phyloP scores from a whole-genome alignment of 345 rosid genomes.

The Aethionema arabicum region DNA sequence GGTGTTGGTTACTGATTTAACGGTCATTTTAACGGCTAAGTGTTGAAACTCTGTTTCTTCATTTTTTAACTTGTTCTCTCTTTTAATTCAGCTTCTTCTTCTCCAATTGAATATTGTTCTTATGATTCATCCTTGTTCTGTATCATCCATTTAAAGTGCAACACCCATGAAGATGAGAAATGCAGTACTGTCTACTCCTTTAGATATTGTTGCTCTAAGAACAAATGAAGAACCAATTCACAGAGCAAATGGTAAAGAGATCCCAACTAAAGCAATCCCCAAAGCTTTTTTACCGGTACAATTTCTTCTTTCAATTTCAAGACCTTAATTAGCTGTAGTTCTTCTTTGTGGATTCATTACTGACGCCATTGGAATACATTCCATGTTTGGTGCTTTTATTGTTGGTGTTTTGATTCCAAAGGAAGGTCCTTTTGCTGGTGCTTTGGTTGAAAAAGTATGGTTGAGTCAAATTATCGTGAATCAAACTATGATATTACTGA shows the following conservation, averaged over 20 bases:
- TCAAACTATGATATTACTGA: too few species aligned
- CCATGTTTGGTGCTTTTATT: conserved; percentile 81
- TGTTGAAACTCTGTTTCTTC: too few species aligned
- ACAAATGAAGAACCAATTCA: conserved; percentile 63
- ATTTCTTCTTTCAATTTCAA: too few species aligned
- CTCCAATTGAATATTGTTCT: too few species aligned
- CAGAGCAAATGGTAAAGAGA: conserved; percentile 58
- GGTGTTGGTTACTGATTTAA: too few species aligned
- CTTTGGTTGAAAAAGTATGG: conserved; percentile 68
- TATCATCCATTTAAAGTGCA: too few species aligned
- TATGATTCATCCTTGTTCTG: too few species aligned
- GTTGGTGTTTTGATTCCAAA: conserved; percentile 70
- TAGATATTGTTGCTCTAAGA: conserved; percentile 47
- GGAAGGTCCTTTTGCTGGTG: conserved; percentile 67
- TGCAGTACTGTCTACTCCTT: conserved; percentile 47
- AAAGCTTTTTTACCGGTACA: conserved; percentile 64
- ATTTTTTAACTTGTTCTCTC: too few species aligned
- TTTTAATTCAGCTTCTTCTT: too few species aligned
- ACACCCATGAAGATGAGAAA: conserved; percentile 86
- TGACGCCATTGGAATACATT: conserved; percentile 71
- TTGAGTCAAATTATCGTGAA: too few species aligned
- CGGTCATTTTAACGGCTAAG: too few species aligned
- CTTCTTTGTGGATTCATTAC: conserved; percentile 66
- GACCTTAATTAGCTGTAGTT: conserved; percentile 50
- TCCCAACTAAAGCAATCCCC: conserved; percentile 51